Evolutionary conservation across 345 rosid species (phyloP).

Genomic region (Populus tremula): DNA sequence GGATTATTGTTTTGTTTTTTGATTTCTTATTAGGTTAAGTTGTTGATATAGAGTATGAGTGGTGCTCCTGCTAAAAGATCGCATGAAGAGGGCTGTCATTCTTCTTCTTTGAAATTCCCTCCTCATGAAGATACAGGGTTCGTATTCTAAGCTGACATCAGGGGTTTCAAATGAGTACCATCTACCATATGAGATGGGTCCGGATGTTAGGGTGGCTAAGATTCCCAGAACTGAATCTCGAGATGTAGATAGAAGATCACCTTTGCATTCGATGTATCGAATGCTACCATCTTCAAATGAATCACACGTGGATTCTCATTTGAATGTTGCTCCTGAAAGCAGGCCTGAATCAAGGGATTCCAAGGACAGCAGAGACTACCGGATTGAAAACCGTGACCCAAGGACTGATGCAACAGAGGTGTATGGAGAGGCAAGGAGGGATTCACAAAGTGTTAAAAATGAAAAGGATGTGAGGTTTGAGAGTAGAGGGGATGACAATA

Average conservation of each 20-base stretch:
- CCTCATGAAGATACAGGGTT: conserved; percentile 55
- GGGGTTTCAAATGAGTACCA: conserved; percentile 52
- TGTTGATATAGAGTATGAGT: conserved; percentile 16
- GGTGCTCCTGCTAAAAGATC: conserved; percentile 50
- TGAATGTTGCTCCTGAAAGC: conserved; percentile 31
- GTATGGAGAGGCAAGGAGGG: conserved; percentile 66
- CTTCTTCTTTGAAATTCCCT: conserved; percentile 67
- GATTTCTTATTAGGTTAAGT: neutral
- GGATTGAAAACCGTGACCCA: conserved; percentile 57
- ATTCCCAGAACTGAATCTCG: conserved; percentile 66
- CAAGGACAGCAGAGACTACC: conserved; percentile 58
- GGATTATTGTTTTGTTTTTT: neutral
- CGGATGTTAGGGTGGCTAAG: conserved; percentile 60
- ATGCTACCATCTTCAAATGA: conserved; percentile 53
- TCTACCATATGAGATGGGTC: conserved; percentile 48
- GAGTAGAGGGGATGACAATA: conserved; percentile 58
- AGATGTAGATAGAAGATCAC: conserved; percentile 80
- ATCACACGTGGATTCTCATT: conserved; percentile 53
- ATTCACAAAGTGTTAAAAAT: conserved; percentile 52
- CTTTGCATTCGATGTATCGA: conserved; percentile 56
- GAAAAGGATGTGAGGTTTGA: conserved; percentile 75
- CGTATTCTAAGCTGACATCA: conserved; percentile 57
- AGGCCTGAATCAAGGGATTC: conserved; percentile 58
- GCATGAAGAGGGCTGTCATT: conserved; percentile 72
- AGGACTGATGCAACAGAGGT: conserved; percentile 61